Conservation (phyloP, 2,329 filamentous ascomycete species). For the Immersiporthe knoxdaviesiana region DNA sequence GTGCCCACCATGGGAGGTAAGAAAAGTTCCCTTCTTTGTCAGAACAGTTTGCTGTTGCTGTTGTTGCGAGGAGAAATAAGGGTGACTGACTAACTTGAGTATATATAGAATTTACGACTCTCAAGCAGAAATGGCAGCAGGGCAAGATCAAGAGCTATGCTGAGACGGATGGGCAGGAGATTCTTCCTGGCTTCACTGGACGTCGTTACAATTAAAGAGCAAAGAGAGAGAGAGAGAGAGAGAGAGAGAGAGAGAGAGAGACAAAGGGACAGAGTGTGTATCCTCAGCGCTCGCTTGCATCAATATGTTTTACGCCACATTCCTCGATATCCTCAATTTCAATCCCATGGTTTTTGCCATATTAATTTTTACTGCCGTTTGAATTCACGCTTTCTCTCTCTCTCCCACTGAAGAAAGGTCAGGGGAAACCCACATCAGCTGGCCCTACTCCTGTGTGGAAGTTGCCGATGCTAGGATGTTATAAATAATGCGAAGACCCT, state of each 20-base stretch:
- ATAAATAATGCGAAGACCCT: neutral
- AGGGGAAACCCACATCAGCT: neutral
- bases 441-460: neutral
- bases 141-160: constrained; percentile 32
- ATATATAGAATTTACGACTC: constrained; percentile 39
- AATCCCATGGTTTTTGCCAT: neutral
- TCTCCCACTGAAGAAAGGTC: neutral
- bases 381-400: too few relatives aligned
- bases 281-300: neutral
- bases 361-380: too few relatives aligned
- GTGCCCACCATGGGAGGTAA: constrained; percentile 41
- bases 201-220: neutral
- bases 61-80: neutral
- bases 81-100: neutral
- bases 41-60: neutral
- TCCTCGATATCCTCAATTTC: neutral
- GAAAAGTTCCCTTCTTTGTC: neutral
- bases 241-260: too few relatives aligned
- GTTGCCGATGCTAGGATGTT: neutral
- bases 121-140: constrained; percentile 46
- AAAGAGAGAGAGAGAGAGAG: neutral
- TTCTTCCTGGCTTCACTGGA: constrained; percentile 42
- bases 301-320: neutral
- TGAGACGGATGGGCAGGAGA: constrained; percentile 37
- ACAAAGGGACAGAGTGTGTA: too few relatives aligned